Evolutionary conservation across 768 basidiomycete species (phyloP).

Genomic region (Lentinus tigrinus): DNA sequence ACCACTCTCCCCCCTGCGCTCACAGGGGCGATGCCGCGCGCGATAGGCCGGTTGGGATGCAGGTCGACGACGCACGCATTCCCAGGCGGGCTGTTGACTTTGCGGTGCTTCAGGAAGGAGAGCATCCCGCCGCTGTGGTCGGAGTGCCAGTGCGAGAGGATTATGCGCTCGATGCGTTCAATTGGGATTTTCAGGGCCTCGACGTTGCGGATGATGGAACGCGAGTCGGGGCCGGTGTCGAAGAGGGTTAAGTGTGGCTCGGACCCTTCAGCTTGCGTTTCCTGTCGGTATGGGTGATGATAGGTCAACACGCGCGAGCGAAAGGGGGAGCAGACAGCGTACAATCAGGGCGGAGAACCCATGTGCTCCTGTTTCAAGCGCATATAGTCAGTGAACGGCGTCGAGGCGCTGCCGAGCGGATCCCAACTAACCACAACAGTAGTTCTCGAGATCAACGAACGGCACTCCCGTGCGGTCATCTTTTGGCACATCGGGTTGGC

Average conservation of each 20-base stretch:
- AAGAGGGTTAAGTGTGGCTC: slow-evolving; percentile 61
- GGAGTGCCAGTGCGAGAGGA: slow-evolving; percentile 76
- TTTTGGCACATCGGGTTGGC: slow-evolving; percentile 41
- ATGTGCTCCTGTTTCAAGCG: slow-evolving; percentile 60
- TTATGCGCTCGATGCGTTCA: slow-evolving; percentile 55
- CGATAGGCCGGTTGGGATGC: slow-evolving; percentile 73
- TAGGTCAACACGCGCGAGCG: neutral
- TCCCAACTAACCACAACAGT: slow-evolving; percentile 58
- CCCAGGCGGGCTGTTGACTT: slow-evolving; percentile 6
- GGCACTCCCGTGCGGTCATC: slow-evolving; percentile 54
- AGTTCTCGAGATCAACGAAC: slow-evolving; percentile 68
- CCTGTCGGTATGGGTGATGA: slow-evolving; percentile 32
- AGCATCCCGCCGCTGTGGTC: slow-evolving; percentile 53
- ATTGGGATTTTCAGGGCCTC: slow-evolving; percentile 56
- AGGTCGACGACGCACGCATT: slow-evolving; percentile 58
- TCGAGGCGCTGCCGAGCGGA: neutral
- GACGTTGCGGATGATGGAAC: slow-evolving; percentile 72
- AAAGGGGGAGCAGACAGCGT: slow-evolving; percentile 19
- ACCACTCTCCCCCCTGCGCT: slow-evolving; percentile 40
- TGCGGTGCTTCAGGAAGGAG: slow-evolving; percentile 54
- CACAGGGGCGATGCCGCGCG: slow-evolving; percentile 73
- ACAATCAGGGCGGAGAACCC: slow-evolving; percentile 83
- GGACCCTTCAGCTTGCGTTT: slow-evolving; percentile 52
- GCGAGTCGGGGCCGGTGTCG: slow-evolving; percentile 81
- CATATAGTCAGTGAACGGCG: neutral